Percentiles rank a stretch among this genome's conserved stretches.
Conservation (phyloP, 352 stramenopile species). For the Phytopythium oedochilum region DNA sequence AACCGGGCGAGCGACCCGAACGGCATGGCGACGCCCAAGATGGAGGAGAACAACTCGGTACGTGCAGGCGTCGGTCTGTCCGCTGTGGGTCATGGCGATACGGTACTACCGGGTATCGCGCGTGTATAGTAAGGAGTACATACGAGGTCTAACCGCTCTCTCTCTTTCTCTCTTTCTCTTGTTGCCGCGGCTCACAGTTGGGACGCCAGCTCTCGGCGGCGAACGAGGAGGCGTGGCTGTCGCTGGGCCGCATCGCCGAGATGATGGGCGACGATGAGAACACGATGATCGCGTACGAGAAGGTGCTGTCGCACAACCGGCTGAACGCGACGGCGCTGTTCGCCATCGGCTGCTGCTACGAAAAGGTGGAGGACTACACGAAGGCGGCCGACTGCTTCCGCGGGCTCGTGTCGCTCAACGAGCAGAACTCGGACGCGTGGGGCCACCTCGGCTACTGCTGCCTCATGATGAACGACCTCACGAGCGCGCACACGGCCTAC, state of each 20-base stretch:
- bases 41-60: slow-evolving; percentile 76
- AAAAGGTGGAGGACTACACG: slow-evolving; percentile 85
- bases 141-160: too few species aligned
- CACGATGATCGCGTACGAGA: slow-evolving; percentile 86
- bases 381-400: slow-evolving; percentile 87
- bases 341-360: slow-evolving; percentile 82
- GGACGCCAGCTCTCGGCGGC: slow-evolving; percentile 64
- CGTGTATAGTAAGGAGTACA: too few species aligned
- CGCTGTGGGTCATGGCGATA: too few species aligned
- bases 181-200: slow-evolving; percentile 30
- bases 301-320: slow-evolving; percentile 85
- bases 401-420: slow-evolving; percentile 75
- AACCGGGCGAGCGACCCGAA: too few species aligned
- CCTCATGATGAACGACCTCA: slow-evolving; percentile 88
- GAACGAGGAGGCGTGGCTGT: slow-evolving; percentile 84
- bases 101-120: too few species aligned
- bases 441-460: slow-evolving; percentile 85
- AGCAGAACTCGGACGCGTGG: slow-evolving; percentile 84
- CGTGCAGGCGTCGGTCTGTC: slow-evolving; percentile 2
- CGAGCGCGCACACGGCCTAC: slow-evolving; percentile 82
- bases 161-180: too few species aligned
- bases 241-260: slow-evolving; percentile 79
- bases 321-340: slow-evolving; percentile 80
- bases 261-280: slow-evolving; percentile 90
- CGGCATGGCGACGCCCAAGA: slow-evolving; percentile 71